phyloP scores from a whole-genome alignment of 371 early-diverging fungal species.

The Smittium mucronatum region DNA sequence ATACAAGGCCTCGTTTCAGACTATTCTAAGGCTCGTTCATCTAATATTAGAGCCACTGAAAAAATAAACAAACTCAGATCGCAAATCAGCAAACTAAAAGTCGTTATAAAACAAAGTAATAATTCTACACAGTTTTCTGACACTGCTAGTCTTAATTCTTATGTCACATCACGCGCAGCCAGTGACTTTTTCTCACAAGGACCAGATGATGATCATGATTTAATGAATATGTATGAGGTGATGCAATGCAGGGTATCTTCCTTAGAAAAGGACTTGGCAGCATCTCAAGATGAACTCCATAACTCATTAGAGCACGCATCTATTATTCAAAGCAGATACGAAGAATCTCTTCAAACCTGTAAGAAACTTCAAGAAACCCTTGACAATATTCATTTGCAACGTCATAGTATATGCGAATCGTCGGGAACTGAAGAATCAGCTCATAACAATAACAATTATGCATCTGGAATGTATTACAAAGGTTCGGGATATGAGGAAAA shows the following conservation, averaged over 20 bases:
- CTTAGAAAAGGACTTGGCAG: neutral
- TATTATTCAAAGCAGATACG: neutral
- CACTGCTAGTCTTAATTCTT: neutral
- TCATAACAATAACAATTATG: neutral
- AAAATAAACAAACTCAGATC: neutral
- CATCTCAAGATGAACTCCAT: neutral
- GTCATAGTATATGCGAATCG: neutral
- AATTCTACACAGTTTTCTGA: neutral
- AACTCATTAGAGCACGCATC: neutral
- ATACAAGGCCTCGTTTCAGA: neutral
- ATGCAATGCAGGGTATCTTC: neutral
- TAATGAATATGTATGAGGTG: neutral
- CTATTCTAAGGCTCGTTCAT: neutral
- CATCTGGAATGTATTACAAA: neutral
- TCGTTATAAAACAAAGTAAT: neutral
- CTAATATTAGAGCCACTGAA: slow-evolving; percentile 9
- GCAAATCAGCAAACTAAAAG: neutral
- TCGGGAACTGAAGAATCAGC: neutral
- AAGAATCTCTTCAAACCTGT: neutral
- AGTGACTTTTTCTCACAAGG: neutral
- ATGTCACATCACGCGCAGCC: neutral
- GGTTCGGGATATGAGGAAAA: neutral
- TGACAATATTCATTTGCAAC: neutral
- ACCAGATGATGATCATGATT: neutral
- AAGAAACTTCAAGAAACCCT: neutral